Conservation (phyloP, 495 filamentous ascomycete genomes). For the Annulohypoxylon nitens region DNA sequence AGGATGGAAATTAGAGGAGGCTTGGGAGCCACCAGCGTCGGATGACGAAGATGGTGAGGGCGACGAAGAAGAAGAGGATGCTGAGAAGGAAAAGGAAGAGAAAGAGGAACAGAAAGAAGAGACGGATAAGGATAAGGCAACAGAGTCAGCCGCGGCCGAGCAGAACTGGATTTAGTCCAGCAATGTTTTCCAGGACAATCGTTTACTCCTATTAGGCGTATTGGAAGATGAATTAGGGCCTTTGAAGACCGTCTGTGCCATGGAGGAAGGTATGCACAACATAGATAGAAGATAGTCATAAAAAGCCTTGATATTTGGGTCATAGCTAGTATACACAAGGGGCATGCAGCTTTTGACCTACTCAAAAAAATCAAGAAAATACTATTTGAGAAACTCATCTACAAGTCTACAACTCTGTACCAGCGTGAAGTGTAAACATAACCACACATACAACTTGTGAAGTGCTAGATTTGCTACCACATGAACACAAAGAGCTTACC, state of each 20-base stretch:
- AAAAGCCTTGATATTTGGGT: conserved; percentile 29
- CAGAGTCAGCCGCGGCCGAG: conserved; percentile 47
- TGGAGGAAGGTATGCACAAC: conserved; percentile 14
- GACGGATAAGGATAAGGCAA: conserved; percentile 35
- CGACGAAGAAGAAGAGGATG: conserved; percentile 56
- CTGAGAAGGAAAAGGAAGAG: conserved; percentile 51
- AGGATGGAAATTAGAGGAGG: conserved; percentile 85
- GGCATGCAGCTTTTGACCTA: neutral
- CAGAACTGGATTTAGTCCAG: conserved; percentile 46
- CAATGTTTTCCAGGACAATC: conserved; percentile 12
- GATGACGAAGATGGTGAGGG: conserved; percentile 71
- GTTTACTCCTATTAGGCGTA: conserved; percentile 2
- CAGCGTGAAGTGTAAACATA: conserved; percentile 13
- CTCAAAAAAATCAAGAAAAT: conserved; percentile 40
- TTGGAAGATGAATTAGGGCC: conserved; percentile 17
- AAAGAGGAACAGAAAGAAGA: conserved; percentile 37
- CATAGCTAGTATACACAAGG: conserved; percentile 1
- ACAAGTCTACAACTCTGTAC: neutral
- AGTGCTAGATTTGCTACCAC: neutral
- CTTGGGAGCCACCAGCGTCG: conserved; percentile 76
- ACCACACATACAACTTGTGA: neutral
- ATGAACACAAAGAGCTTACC: neutral
- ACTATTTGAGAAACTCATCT: conserved; percentile 3
- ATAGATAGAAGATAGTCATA: conserved; percentile 19
- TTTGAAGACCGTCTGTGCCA: conserved; percentile 25